Percentiles rank a stretch among this genome's conserved stretches.
Evolutionary conservation across 2,329 filamentous ascomycete species (phyloP).

Genomic region (Dactylellina drechsleri): DNA sequence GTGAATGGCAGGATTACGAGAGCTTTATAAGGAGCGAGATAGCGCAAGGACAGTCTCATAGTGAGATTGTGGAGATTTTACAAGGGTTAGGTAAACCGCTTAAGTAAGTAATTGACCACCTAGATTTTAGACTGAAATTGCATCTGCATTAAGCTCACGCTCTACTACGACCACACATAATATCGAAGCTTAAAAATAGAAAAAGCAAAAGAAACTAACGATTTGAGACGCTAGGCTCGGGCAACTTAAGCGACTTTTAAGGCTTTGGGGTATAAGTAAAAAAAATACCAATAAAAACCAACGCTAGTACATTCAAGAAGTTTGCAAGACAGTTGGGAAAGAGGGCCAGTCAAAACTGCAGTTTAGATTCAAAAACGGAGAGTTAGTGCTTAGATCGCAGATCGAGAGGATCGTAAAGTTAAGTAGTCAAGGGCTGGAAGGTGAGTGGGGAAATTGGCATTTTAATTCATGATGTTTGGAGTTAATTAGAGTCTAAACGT

Average conservation of each 20-base stretch:
- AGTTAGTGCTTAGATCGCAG: slow-evolving; percentile 4
- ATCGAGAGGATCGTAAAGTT: neutral
- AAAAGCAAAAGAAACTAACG: neutral
- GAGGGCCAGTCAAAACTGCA: neutral
- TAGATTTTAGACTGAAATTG: no score
- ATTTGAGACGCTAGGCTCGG: neutral
- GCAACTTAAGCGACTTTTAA: neutral
- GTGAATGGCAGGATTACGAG: neutral
- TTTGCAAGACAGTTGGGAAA: neutral
- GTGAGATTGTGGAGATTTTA: neutral
- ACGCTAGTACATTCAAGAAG: neutral
- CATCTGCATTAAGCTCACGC: no score
- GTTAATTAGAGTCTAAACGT: neutral
- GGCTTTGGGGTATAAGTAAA: neutral
- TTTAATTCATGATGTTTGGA: neutral
- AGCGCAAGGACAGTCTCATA: neutral
- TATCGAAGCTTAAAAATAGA: neutral
- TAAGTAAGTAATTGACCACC: neutral
- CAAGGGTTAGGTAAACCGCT: neutral
- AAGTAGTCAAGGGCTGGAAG: neutral
- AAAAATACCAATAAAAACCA: slow-evolving; percentile 4
- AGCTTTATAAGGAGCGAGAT: neutral
- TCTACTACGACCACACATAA: no score
- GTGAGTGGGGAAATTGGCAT: neutral
- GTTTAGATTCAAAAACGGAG: slow-evolving; percentile 6